Base-by-base conservation (phyloP, 2,329 filamentous ascomycete genomes). In the Microsporum audouinii region DNA sequence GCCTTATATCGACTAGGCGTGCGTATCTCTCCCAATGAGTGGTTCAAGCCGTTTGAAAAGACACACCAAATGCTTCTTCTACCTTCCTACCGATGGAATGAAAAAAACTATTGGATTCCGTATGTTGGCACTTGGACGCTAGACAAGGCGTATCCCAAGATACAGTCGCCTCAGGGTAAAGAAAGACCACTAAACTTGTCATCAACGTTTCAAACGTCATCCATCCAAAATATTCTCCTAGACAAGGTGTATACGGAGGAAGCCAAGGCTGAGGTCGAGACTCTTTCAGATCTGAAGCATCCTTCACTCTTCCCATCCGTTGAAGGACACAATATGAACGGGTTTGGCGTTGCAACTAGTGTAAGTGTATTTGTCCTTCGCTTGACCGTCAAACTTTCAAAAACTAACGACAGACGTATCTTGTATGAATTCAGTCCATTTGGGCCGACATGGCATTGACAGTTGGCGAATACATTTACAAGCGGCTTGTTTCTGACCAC, bases 31-130 rank as follows among this genome's bases (percentile, higher is more conserved):
- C 91, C 88, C 82, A 82, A 84, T 63, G 87, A 89, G 72, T 88
- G 82, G 68, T 84, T 88, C 72, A 77, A 79, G 49, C 79, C 83
- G 59, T 87, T 85, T 70, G 80, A 83, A 65, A 70, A 75, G 41
- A 78, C 78, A 0, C 80, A 85, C 47, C 76, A 81, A 47, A 75
- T 89, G 14, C 74, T 88, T n/a, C 76, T 81, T n/a, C 75, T 90
- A 2, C 86, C 86, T 1, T 79, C 80, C 0, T 90, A 89, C 69
- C 79, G 79, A 0, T 90, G 85, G 70, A 84, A 89, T 70, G 76
- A 82, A 64, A 88, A 89, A 77, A 84, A 82, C 66, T 88, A 89
- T 72, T 88, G 85, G 86, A 79, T 88, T 14, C 83, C 84, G 69
- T 88, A 62, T 47, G 36, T 45, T 17, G 38, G 43, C 12, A 55